Evolutionary conservation across 2,329 filamentous ascomycete species (phyloP).

Genomic region (Claviceps sp.): DNA sequence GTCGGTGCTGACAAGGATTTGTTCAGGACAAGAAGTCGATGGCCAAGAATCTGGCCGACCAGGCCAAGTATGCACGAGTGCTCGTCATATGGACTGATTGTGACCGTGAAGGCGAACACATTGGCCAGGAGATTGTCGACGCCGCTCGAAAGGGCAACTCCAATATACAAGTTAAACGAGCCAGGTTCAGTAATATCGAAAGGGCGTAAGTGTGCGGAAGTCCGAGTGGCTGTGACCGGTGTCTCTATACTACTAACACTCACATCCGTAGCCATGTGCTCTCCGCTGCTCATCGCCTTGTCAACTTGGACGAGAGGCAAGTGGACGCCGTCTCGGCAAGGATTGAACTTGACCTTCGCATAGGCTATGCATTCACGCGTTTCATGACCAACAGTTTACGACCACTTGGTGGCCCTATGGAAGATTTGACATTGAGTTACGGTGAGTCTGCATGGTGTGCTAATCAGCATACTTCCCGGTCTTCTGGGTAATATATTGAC

Average conservation of each 20-base stretch:
- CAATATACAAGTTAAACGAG: slow-evolving; percentile 66
- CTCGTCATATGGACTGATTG: slow-evolving; percentile 99
- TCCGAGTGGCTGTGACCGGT: not conserved
- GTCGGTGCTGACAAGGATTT: not conserved
- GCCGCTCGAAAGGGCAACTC: slow-evolving; percentile 65
- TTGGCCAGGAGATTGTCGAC: slow-evolving; percentile 78
- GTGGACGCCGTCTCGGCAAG: slow-evolving; percentile 77
- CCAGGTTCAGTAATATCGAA: slow-evolving; percentile 92
- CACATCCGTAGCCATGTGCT: slow-evolving; percentile 61
- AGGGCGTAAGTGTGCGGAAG: slow-evolving; percentile 46
- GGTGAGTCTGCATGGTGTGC: slow-evolving; percentile 33
- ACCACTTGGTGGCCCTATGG: slow-evolving; percentile 52
- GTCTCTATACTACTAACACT: slow-evolving; percentile 7
- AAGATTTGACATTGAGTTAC: slow-evolving; percentile 62
- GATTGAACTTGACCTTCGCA: slow-evolving; percentile 84
- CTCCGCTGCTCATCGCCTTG: slow-evolving; percentile 63
- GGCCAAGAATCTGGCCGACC: slow-evolving; percentile 69
- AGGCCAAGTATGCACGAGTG: slow-evolving; percentile 58
- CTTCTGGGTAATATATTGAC: not conserved
- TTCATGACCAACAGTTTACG: slow-evolving; percentile 73
- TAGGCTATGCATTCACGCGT: slow-evolving; percentile 84
- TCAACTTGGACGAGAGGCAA: slow-evolving; percentile 70
- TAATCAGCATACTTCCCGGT: not conserved
- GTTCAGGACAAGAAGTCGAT: slow-evolving; percentile 62
- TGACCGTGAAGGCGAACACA: slow-evolving; percentile 93